These are phyloP conservation scores for Dujonia santamariae DNA, from an alignment of 1,139 yeast genomes.

Conservation along the genomic window DNA sequence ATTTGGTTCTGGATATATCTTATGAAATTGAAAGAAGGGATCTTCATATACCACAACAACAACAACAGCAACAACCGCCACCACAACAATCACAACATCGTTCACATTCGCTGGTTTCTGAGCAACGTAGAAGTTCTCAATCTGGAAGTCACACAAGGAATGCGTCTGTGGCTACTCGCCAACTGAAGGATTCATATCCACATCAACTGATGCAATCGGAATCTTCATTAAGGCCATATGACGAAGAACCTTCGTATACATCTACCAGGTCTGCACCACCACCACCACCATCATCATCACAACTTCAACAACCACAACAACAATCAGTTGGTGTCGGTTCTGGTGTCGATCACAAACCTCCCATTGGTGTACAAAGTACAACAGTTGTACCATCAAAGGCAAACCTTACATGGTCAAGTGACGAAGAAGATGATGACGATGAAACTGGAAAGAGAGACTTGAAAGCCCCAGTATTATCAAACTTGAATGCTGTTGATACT, in stretches of 20 bases:
- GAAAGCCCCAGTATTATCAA: not conserved
- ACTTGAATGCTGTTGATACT: not conserved
- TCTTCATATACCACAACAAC: conserved; percentile 29
- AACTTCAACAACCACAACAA: no score
- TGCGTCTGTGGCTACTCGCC: not conserved
- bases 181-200: not conserved
- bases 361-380: conserved; percentile 51
- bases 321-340: no score
- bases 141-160: not conserved
- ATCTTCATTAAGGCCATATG: not conserved
- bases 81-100: no score
- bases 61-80: not conserved
- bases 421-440: conserved; percentile 55
- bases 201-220: no score
- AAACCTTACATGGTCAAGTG: conserved; percentile 78
- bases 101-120: no score
- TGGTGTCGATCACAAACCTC: conserved; percentile 3
- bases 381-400: conserved; percentile 77
- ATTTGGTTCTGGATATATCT: conserved; percentile 84
- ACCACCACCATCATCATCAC: not conserved
- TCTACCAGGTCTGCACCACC: not conserved
- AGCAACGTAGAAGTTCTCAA: no score
- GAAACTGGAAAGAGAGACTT: conserved; percentile 5
- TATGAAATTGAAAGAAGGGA: conserved; percentile 83
- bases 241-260: no score